phyloP scores from a whole-genome alignment of 2,329 filamentous ascomycete genomes.

The Alternaria incomplexa region DNA sequence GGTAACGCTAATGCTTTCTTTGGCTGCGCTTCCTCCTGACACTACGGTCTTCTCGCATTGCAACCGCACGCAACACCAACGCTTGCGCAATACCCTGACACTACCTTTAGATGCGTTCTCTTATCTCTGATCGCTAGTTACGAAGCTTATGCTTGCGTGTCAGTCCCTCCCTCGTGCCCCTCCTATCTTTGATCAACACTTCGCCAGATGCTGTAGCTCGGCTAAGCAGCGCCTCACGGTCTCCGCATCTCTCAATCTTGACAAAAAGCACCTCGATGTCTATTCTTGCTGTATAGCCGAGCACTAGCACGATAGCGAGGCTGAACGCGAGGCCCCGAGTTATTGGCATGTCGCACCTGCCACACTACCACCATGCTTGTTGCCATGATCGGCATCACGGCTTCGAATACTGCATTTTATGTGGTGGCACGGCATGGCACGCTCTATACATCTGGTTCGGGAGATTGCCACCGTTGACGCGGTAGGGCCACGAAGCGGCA shows the following conservation, averaged over 20 bases:
- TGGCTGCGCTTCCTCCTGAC: background rate
- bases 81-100: background rate
- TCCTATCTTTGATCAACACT: background rate
- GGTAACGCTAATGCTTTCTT: background rate
- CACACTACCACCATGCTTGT: background rate
- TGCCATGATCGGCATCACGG: background rate
- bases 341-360: background rate
- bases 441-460: background rate
- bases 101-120: background rate
- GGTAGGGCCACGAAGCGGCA: background rate
- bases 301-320: background rate
- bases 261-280: background rate
- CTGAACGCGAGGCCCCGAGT: background rate
- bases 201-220: background rate
- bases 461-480: background rate
- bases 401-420: background rate
- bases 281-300: background rate
- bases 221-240: background rate
- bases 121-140: background rate
- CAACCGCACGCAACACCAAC: background rate
- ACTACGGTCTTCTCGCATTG: background rate
- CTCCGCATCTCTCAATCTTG: background rate
- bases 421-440: background rate
- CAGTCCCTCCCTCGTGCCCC: background rate
- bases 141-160: background rate